phyloP scores from a whole-genome alignment of 2,329 filamentous ascomycete genomes.

The Talaromyces funiculosus region DNA sequence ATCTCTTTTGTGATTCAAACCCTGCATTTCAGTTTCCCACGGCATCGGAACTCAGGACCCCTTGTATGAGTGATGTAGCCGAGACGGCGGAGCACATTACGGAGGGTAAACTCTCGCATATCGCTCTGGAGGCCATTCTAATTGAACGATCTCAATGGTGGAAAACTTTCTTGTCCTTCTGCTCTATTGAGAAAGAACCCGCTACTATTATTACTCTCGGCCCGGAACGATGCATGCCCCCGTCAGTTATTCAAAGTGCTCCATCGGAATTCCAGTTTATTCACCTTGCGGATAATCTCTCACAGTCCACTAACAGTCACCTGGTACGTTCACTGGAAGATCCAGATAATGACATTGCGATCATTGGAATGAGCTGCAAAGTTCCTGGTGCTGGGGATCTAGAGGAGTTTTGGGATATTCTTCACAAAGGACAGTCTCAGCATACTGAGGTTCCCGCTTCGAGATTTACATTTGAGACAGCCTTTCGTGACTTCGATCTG shows the following conservation, averaged over 20 bases:
- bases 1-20: neutral
- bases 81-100: neutral
- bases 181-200: neutral
- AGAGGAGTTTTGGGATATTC: conserved; percentile 29
- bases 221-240: conserved; percentile 32
- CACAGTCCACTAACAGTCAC: neutral
- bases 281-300: neutral
- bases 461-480: conserved; percentile 13
- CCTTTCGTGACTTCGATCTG: conserved; percentile 5
- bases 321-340: too few relatives aligned
- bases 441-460: conserved; percentile 13
- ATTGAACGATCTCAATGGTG: neutral
- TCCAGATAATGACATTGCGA: conserved; percentile 25
- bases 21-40: neutral
- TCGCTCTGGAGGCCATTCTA: neutral
- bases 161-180: neutral
- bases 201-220: conserved; percentile 25
- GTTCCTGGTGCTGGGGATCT: conserved; percentile 26
- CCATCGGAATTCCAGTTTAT: neutral
- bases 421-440: conserved; percentile 16
- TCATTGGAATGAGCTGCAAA: conserved; percentile 29
- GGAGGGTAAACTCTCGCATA: neutral
- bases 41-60: neutral
- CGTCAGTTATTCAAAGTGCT: conserved; percentile 7
- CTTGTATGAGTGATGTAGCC: neutral